Evolutionary conservation across 805 yeast species (phyloP), one percentile per base, ranked within the genome.

Genomic region (Citeromyces matritensis): DNA sequence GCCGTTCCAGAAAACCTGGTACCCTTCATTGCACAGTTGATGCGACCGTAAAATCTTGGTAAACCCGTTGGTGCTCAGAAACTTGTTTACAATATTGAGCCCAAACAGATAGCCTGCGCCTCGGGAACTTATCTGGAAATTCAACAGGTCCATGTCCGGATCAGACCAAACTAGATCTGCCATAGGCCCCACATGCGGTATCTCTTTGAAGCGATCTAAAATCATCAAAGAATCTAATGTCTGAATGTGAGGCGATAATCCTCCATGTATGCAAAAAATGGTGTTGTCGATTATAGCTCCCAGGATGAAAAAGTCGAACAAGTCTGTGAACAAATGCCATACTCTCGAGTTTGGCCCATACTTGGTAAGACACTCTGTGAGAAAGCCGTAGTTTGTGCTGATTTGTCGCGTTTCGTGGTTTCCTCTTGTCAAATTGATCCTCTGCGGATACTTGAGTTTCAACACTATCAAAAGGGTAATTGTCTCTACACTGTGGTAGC

Each of bases 71-170:
- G 80, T 67, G 34, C 70, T 67, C 34, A 91, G 59, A 51, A 93
- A 91, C 45, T 83, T 81, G 48, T 79, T 77, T 32, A 85, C 95
- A 30, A 93, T 88, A 39, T 82, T 91, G 26, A 72, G 61, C 12
- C 98, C 98, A 60, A 91, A 91, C 14, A 91, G 82, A 52, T 88
- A 91, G 4, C 99, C 99, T 1, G 99, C 99, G 26, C 99, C 99
- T 44, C 99, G 57, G 1, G 98, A 94, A 21, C 86, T 74, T 13
- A 91, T 67, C 40, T 86, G 77, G 51, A 91, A 91, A 45, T 85
- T 94, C 42, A 58, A 43, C 34, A 61, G 60, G 34, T 79, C 82
- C 23, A 81, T 79, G 51, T 93, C 97, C 0, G 99, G 99, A 48
- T 91, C 99, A 14, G 91, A 77, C 99, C 99, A 91, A 12, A 91